Conservation (phyloP, 257 asterid genomes). For the Linderniella brevidens region DNA sequence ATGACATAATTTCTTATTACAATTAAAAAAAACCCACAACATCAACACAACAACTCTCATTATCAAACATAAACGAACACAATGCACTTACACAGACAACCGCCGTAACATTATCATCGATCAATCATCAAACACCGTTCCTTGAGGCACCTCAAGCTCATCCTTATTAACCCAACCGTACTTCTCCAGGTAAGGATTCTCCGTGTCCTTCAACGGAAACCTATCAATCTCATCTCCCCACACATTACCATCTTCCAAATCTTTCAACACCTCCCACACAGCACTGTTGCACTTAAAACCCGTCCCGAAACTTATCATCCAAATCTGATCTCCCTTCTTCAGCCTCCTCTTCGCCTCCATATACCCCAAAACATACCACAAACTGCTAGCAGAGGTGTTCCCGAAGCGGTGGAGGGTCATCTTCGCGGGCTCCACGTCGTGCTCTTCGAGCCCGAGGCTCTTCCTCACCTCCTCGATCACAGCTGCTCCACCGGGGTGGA, state of each 20-base stretch:
- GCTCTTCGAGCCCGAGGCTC: slow-evolving; percentile 21
- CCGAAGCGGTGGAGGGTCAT: slow-evolving; percentile 56
- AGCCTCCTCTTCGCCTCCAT: slow-evolving; percentile 57
- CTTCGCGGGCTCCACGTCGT: slow-evolving; percentile 42
- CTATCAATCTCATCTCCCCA: slow-evolving; percentile 29
- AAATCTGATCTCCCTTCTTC: slow-evolving; percentile 31
- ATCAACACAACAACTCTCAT: no score
- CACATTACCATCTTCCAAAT: slow-evolving; percentile 24
- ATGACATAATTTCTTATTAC: no score
- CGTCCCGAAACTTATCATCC: slow-evolving; percentile 43
- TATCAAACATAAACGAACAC: no score
- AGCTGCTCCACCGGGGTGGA: slow-evolving; percentile 55
- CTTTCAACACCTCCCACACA: slow-evolving; percentile 32
- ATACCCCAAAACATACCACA: slow-evolving; percentile 49
- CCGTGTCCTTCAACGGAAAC: slow-evolving; percentile 18
- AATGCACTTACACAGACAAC: background rate
- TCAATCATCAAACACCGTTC: background rate
- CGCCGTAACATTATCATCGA: background rate
- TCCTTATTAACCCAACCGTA: slow-evolving; percentile 5
- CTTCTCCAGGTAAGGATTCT: slow-evolving; percentile 25
- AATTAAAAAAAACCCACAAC: no score
- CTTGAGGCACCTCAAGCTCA: background rate
- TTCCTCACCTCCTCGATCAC: slow-evolving; percentile 40
- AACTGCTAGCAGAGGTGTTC: slow-evolving; percentile 40
- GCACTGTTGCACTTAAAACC: slow-evolving; percentile 51